A percentile compares a stretch with the other conserved stretches of the same genome.
phyloP scores from a whole-genome alignment of 2,329 filamentous ascomycete genomes.

The Ophiostoma piceae region DNA sequence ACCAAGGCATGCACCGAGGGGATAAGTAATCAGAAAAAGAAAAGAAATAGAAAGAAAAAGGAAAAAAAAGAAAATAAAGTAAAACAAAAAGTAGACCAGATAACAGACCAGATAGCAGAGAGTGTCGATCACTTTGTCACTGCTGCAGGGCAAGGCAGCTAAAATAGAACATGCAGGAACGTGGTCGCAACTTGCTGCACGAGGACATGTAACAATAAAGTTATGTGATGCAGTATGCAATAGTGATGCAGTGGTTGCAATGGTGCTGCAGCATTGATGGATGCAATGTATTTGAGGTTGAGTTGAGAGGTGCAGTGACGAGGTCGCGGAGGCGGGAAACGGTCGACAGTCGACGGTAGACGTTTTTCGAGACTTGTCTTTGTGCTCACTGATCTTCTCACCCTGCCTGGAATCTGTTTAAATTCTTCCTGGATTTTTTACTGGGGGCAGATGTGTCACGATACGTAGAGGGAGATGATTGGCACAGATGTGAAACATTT shows the following conservation, averaged over 20 bases:
- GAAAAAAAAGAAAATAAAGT: not conserved
- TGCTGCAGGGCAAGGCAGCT: not conserved
- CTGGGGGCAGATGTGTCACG: not conserved
- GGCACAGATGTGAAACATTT: conserved; percentile 1
- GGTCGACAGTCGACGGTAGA: not conserved
- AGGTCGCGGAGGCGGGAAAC: not conserved
- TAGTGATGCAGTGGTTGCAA: not conserved
- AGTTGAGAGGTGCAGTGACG: not conserved
- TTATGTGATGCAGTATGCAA: not conserved
- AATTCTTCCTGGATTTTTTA: conserved; percentile 11
- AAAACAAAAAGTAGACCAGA: too few relatives aligned
- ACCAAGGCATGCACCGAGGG: not conserved
- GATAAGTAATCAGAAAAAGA: not conserved
- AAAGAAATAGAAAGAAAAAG: not conserved
- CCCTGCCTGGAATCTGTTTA: not conserved
- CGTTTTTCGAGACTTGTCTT: not conserved
- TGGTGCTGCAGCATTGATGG: not conserved
- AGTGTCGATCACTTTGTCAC: conserved; percentile 5
- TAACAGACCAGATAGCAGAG: not conserved
- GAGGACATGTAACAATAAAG: not conserved
- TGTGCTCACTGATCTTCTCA: not conserved
- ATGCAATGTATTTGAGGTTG: not conserved
- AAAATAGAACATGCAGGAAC: conserved; percentile 3
- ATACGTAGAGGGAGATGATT: conserved; percentile 6
- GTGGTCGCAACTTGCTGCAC: not conserved